Base-by-base conservation (phyloP, 108 stramenopile species). In the Nitzschia sp. region DNA sequence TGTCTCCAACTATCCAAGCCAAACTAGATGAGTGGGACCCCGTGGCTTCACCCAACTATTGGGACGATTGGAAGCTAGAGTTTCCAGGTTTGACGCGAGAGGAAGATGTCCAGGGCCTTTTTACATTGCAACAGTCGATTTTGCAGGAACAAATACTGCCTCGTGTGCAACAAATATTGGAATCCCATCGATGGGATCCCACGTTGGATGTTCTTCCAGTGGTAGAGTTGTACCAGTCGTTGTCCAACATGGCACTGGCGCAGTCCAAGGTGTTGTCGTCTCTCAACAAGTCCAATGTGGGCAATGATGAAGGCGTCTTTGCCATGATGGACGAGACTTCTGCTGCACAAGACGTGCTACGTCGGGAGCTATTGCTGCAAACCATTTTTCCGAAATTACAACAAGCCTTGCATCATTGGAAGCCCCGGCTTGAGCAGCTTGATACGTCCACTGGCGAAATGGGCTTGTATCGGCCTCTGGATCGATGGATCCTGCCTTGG, bases 401-500 rank as follows among this genome's bases (percentile, higher is more conserved):
- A 22, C 71, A 75, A 25, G 60, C 76, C 10, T 25, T 94, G 6
- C 62, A 37, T 24, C 69, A 72, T 15, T 90, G 85, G 85, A 87
- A 80, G 75, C 86, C 60, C 29, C 14, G 39, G 42, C 69, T 20
- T 12, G 25, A 26, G 29, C 29, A 34, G 29, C 29, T 3, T 34
- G 29, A 34, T 34, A 34, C 29, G 29, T 3, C 29, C 29, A 51
- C 51, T 46, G 29, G 29, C 1, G 29, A 34, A 34, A 34, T 34
- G 29, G 29, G 29, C 1, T n/a, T 83, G 7, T 43, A 73, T 24
- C 64, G 76, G 56, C 78, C 82, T 7, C 62, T 89, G 39, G 81
- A 91, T 75, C 44, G 66, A 5, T 91, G 87, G 89, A 78, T 94
- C 21, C 57, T 94, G 38, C 93, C 90, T 21, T 94, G 93, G 93